Conservation (phyloP, 495 filamentous ascomycete genomes). For the Aspergillus saccharolyticus region DNA sequence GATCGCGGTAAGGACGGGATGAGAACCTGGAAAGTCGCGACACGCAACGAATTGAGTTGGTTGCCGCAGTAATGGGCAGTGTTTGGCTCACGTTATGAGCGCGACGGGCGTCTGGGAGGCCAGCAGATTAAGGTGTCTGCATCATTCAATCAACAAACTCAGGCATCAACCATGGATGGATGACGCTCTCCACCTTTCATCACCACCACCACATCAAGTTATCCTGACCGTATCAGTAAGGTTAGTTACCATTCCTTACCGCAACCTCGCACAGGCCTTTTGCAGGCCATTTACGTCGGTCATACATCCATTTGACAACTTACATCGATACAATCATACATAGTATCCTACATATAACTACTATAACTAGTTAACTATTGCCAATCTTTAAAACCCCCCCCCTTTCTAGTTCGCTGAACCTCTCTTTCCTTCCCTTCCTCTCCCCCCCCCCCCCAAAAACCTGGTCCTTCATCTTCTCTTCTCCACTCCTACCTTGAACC, state of each 20-base stretch:
- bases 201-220: conserved; percentile 8
- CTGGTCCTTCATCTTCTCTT: conserved; percentile 3
- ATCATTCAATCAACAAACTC: conserved; percentile 16
- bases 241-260: conserved; percentile 12
- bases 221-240: conserved; percentile 24
- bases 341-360: too few relatives aligned
- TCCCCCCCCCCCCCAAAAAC: not conserved
- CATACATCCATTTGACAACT: conserved; percentile 4
- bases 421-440: conserved; percentile 5
- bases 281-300: not conserved
- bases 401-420: not conserved
- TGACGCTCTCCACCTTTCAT: conserved; percentile 4
- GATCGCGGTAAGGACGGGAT: too few relatives aligned
- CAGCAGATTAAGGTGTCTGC: conserved; percentile 2
- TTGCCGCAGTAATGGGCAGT: conserved; percentile 20
- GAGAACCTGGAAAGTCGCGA: too few relatives aligned
- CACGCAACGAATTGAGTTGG: conserved; percentile 10
- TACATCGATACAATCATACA: conserved; percentile 1
- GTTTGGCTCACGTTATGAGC: conserved; percentile 18
- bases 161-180: conserved; percentile 15
- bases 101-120: conserved; percentile 20
- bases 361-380: too few relatives aligned
- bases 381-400: too few relatives aligned
- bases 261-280: not conserved
- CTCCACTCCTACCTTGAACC: conserved; percentile 2